Evolutionary conservation across 164 flowering plant genomes (phyloP), one percentile per base, ranked within the genome.

Genomic region (Tetrastigma voinierianum): DNA sequence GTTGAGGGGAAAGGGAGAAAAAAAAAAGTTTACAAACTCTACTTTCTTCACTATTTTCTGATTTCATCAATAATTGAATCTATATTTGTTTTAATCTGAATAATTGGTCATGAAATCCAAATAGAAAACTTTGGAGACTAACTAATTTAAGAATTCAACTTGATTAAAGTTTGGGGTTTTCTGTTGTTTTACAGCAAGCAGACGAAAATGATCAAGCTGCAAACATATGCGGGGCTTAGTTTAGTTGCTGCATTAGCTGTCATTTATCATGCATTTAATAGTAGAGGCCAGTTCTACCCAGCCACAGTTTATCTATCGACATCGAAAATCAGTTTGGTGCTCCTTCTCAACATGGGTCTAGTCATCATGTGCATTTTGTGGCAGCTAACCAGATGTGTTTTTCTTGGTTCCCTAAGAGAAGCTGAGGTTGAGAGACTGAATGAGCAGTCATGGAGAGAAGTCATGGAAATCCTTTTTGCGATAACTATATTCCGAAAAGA

Each of bases 381-480:
- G 99, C 91, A 93, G 69, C 56, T 91, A 13, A 81, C 82, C 15
- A 91, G 91, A 71, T 47, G 67, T 44, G 43, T 96, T 44, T 96
- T 96, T 74, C 93, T 96, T 13, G 96, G 99, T 3, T 55, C 87
- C 1, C 91, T 96, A 1, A 81, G 99, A 19, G 99, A 96, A 72
- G 99, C 96, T 0, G 98, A 96, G 83, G 91, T 93, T n/a, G 98
- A 96, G 86, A 86, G 98, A 78, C 71, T 96, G 69, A 93, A 93
- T 67, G 99, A 96, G 81, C 99, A 96, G 73, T 83, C 97, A 2
- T 91, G 98, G 97, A 85, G 97, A 70, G 99, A 96, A 80, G 82
- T 96, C 1, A 96, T 96, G 99, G 99, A 96, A 70, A 90, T 93
- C 20, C 88, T 93, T 45, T 96, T 93, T 78, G 95, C 97, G 0